Evolutionary conservation across 2,329 filamentous ascomycete genomes (phyloP), one percentile per base, ranked within the genome.

Genomic region (Talaromyces piceae): DNA sequence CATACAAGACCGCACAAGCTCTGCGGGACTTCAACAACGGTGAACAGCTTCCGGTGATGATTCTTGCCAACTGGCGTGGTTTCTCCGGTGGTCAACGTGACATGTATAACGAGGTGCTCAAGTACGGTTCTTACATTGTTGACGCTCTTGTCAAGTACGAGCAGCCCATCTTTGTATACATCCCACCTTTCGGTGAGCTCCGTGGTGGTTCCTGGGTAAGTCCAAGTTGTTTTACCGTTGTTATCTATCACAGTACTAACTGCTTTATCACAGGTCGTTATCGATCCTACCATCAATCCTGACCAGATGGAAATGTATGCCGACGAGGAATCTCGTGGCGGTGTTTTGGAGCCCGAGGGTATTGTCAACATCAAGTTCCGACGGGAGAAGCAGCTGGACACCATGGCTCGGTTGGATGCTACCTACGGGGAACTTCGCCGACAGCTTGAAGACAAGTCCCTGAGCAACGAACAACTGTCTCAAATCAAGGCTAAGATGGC

Each of bases 71-170:
- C 81, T 98, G 93, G 93, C 86, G 93, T 83, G 93, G 93, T 78
- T 98, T 98, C 88, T 98, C 93, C 60, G 93, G 93, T 77, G 93
- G 93, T 58, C 93, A 98, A 76, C 89, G 91, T 61, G 93, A 98
- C 74, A 98, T 98, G 93, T 98, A 94, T 83, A 96, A 97, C 76
- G 93, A 98, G 75, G 93, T 98, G 13, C 83, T 98, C 73, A 98
- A 98, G 79, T 98, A 98, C 66, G 93, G 93, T 67, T 96, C 91
- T 16, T 97, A 93, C 80, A 98, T 98, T 66, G 93, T 98, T 61
- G 93, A 98, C 65, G 91, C 91, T 50, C 85, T 98, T 45, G 90
- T 95, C 78, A 95, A 96, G 76, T 98, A 89, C 67, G 88, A 98
- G 78, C 93, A 98, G 78, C 93, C 93, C 50, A 85, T 98, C 73